Evolutionary conservation across 2,329 filamentous ascomycete species (phyloP).

Genomic region (Boeremia lycopersici): DNA sequence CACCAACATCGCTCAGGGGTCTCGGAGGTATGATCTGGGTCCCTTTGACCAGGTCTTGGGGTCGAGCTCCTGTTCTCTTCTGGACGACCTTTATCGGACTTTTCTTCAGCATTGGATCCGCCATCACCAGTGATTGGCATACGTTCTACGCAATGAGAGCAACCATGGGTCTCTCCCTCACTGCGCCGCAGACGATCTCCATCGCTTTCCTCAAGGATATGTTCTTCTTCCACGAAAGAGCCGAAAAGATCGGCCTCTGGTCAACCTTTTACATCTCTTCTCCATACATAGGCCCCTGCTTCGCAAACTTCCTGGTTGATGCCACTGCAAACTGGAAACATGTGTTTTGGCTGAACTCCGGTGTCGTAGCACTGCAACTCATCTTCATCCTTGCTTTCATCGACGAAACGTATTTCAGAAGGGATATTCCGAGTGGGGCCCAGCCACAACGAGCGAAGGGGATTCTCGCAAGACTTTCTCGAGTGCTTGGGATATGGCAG

Average conservation of each 20-base stretch:
- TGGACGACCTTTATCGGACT: conserved; percentile 32
- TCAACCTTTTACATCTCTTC: conserved; percentile 19
- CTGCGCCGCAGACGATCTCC: conserved; percentile 25
- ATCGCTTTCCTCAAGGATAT: conserved; percentile 39
- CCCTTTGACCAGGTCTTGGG: conserved; percentile 14
- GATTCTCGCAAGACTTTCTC: background rate
- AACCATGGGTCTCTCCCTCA: conserved; percentile 34
- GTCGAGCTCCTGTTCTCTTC: conserved; percentile 36
- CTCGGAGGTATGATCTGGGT: conserved; percentile 32
- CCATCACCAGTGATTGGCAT: conserved; percentile 20
- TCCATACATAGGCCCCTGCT: conserved; percentile 31
- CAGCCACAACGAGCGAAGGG: background rate
- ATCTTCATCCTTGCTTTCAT: background rate
- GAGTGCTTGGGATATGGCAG: conserved; percentile 10
- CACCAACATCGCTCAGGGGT: conserved; percentile 11
- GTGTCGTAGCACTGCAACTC: background rate
- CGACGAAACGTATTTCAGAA: conserved; percentile 1
- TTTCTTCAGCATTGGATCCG: conserved; percentile 24
- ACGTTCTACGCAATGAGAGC: conserved; percentile 33
- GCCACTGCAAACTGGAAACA: conserved; percentile 14
- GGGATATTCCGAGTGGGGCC: background rate
- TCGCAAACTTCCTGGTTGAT: conserved; percentile 22
- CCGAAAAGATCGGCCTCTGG: conserved; percentile 38
- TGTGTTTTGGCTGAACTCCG: conserved; percentile 16
- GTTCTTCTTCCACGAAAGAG: conserved; percentile 42